Conservation (phyloP, 805 yeast genomes). For the Tetrapisispora nanseiensis region DNA sequence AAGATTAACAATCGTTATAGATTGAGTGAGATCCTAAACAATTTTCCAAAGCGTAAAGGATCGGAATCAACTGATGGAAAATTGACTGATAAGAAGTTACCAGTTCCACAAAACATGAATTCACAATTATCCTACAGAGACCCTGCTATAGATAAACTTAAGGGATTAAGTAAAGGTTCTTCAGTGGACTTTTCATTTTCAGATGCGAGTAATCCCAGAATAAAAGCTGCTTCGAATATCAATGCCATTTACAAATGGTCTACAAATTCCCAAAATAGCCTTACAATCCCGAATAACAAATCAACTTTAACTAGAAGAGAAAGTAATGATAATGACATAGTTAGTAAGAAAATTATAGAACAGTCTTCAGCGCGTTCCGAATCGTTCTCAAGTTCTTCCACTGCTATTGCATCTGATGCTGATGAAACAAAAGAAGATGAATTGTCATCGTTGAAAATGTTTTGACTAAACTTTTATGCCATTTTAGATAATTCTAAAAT, state of each 20-base stretch:
- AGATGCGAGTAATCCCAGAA: slow-evolving; percentile 1
- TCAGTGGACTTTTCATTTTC: neutral
- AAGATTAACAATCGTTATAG: slow-evolving; percentile 3
- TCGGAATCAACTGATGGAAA: neutral
- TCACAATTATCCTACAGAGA: neutral
- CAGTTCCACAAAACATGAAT: neutral
- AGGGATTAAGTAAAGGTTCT: neutral
- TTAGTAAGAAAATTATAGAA: neutral
- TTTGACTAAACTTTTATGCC: neutral
- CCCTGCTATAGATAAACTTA: neutral
- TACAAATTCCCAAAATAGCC: neutral
- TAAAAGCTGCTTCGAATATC: neutral
- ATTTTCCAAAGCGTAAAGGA: neutral
- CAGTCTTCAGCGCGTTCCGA: neutral
- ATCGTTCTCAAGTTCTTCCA: slow-evolving; percentile 3
- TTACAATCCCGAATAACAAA: too few species aligned
- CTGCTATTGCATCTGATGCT: slow-evolving; percentile 1
- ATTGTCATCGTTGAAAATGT: slow-evolving; percentile 3
- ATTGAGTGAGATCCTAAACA: slow-evolving; percentile 3
- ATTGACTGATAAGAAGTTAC: neutral
- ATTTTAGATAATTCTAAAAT: too few species aligned
- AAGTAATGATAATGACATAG: neutral
- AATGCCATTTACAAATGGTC: neutral
- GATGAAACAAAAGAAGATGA: slow-evolving; percentile 1
- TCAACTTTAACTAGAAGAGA: neutral